phyloP scores from a whole-genome alignment of 306 rosid species.

The Pachyrhizus erosus region DNA sequence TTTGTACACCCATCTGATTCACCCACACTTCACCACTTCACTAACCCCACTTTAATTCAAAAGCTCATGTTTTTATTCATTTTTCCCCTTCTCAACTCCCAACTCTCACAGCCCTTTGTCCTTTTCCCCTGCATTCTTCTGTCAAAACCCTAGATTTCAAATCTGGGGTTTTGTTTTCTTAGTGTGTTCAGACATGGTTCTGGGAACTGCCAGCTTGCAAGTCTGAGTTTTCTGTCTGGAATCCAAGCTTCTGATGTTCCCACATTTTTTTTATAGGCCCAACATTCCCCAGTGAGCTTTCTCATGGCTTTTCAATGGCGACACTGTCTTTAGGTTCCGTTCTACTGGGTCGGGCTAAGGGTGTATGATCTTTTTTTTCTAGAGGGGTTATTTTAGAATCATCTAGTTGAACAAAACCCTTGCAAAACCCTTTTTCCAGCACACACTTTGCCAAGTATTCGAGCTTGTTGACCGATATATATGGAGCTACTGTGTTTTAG shows the following conservation, averaged over 20 bases:
- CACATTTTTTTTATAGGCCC: slow-evolving; percentile 44
- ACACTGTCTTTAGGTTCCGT: slow-evolving; percentile 45
- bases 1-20: slow-evolving; percentile 38
- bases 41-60: slow-evolving; percentile 49
- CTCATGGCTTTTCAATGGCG: slow-evolving; percentile 33
- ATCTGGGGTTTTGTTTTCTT: slow-evolving; percentile 79
- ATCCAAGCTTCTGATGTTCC: slow-evolving; percentile 50
- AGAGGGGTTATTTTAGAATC: slow-evolving; percentile 42
- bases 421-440: slow-evolving; percentile 7
- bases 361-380: slow-evolving; percentile 19
- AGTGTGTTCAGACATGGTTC: slow-evolving; percentile 46
- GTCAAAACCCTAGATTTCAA: slow-evolving; percentile 91
- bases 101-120: slow-evolving; percentile 42
- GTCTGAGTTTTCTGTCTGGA: slow-evolving; percentile 38
- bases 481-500: slow-evolving; percentile 44
- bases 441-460: neutral
- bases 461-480: slow-evolving; percentile 33
- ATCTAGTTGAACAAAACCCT: slow-evolving; percentile 46
- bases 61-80: slow-evolving; percentile 42
- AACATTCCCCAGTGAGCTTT: slow-evolving; percentile 21
- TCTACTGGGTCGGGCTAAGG: neutral
- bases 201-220: slow-evolving; percentile 31
- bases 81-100: slow-evolving; percentile 38
- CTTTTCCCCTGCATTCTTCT: slow-evolving; percentile 55
- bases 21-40: slow-evolving; percentile 34